Evolutionary conservation across 371 early-diverging fungal species (phyloP).

Genomic region (Thermomucor indicae-seudaticae): DNA sequence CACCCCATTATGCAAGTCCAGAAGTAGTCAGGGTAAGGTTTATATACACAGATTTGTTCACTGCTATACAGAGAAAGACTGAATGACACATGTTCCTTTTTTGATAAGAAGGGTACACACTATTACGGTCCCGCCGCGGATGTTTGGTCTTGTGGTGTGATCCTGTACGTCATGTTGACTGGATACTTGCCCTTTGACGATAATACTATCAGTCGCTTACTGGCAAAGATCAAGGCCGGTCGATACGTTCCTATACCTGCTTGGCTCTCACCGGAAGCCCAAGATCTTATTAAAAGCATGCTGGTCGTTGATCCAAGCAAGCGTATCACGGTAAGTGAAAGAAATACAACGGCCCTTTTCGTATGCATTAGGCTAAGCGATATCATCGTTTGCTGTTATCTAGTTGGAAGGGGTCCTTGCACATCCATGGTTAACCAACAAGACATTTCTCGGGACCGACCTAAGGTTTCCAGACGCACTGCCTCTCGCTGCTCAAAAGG

Average conservation of each 20-base stretch:
- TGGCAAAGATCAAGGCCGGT: constrained; percentile 64
- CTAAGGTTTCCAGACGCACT: constrained; percentile 17
- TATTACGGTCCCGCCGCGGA: constrained; percentile 88
- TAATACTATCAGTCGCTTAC: constrained; percentile 71
- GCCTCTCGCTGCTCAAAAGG: constrained; percentile 2
- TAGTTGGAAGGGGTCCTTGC: constrained; percentile 33
- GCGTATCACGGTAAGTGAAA: constrained; percentile 40
- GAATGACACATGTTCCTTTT: constrained; percentile 21
- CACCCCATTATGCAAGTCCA: constrained; percentile 85
- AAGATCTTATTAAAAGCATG: constrained; percentile 57
- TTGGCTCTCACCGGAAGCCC: constrained; percentile 54
- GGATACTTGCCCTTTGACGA: constrained; percentile 94
- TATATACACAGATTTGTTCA: constrained; percentile 1
- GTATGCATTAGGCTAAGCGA: background rate
- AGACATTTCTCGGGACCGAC: constrained; percentile 32
- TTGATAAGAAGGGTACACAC: constrained; percentile 34
- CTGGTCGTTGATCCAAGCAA: constrained; percentile 49
- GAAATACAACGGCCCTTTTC: too few species aligned
- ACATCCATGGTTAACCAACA: constrained; percentile 42
- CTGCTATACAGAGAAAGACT: constrained; percentile 4
- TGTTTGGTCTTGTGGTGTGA: constrained; percentile 92
- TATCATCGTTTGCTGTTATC: background rate
- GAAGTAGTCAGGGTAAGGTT: constrained; percentile 68
- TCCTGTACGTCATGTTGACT: constrained; percentile 84
- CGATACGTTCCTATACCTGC: constrained; percentile 53